These are phyloP conservation scores for Mycena kentingensis DNA, from an alignment of 768 basidiomycete species.

Conservation along the genomic window DNA sequence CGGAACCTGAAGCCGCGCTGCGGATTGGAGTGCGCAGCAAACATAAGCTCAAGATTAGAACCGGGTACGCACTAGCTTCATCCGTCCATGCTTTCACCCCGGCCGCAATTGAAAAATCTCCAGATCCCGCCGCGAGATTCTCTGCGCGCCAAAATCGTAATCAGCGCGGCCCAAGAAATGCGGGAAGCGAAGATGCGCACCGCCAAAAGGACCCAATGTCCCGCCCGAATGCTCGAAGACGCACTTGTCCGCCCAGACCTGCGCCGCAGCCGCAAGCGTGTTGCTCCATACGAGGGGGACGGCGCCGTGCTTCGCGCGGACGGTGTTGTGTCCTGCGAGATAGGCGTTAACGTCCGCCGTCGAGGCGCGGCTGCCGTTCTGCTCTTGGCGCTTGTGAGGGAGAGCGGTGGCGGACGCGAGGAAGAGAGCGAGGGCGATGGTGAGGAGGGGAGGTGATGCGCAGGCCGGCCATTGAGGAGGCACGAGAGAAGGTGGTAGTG, in stretches of 20 bases:
- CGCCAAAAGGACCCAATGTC: slow-evolving; percentile 36
- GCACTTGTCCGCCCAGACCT: slow-evolving; percentile 50
- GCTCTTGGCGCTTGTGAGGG: neutral
- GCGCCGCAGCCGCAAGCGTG: slow-evolving; percentile 42
- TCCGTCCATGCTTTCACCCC: slow-evolving; percentile 44
- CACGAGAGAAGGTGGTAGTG: too few relatives aligned
- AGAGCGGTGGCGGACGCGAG: neutral
- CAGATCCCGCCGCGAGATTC: slow-evolving; percentile 53
- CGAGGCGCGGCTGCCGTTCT: neutral
- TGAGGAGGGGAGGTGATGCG: neutral
- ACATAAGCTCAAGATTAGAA: slow-evolving; percentile 1
- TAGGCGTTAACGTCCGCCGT: slow-evolving; percentile 35
- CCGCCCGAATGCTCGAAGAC: slow-evolving; percentile 51
- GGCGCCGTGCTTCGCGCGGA: slow-evolving; percentile 48
- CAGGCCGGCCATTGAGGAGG: too few relatives aligned
- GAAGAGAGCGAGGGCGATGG: neutral
- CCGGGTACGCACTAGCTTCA: slow-evolving; percentile 41
- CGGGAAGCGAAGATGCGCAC: slow-evolving; percentile 19
- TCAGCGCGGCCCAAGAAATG: slow-evolving; percentile 21
- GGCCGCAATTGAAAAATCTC: slow-evolving; percentile 34
- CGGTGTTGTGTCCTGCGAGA: slow-evolving; percentile 46
- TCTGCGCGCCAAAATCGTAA: slow-evolving; percentile 33
- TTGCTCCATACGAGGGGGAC: slow-evolving; percentile 46
- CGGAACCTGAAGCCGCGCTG: too few relatives aligned
- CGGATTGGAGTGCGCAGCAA: neutral